Evolutionary conservation across 208 protist genomes (phyloP), one percentile per base, ranked within the genome.

Genomic region (Acanthamoeba castellanii): DNA sequence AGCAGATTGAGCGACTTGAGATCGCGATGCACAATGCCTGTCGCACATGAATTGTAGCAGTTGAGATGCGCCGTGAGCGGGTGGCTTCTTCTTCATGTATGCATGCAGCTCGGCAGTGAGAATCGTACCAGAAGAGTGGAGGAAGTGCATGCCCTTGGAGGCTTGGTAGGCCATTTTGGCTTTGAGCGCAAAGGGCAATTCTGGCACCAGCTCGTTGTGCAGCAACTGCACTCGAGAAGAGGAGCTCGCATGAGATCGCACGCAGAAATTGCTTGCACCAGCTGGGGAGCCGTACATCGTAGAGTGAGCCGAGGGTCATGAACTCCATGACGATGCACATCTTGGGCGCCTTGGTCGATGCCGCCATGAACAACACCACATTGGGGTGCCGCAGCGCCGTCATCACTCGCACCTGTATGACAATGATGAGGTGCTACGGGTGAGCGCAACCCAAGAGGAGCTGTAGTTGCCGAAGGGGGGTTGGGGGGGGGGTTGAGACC

Each of bases 301-400:
- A 81, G 0, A 89, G 47, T 0, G 25, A 64, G 32, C 81, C 81
- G 27, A 64, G 42, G 7, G 81, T 4, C 81, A 89, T 89, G 27
- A 64, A 64, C 81, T 89, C 81, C 47, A 52, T 89, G 27, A 89
- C 81, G 25, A 89, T 89, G 50, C 47, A 52, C 81, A 89, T 89
- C 47, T 89, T 52, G 22, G 47, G 47, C 37, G 42, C 81, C n/a
- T 30, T 89, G 30, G 84, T 76, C 9, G 93, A 96, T 7, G 87
- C 95, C 8, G 94, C 95, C 57, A 96, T 96, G 57, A 96, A 96
- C 25, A 96, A 50, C 8, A 96, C 94, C 7, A 96, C 61, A 3
- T 96, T 96, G 42, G 95, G 95, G 20, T 96, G 95, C 27, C 82
- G 30, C 9, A 96, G 34, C 0, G 96, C 50, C 6, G 57, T 96